Conservation (phyloP, 495 filamentous ascomycete genomes). For the Penicillium robsamsonii region DNA sequence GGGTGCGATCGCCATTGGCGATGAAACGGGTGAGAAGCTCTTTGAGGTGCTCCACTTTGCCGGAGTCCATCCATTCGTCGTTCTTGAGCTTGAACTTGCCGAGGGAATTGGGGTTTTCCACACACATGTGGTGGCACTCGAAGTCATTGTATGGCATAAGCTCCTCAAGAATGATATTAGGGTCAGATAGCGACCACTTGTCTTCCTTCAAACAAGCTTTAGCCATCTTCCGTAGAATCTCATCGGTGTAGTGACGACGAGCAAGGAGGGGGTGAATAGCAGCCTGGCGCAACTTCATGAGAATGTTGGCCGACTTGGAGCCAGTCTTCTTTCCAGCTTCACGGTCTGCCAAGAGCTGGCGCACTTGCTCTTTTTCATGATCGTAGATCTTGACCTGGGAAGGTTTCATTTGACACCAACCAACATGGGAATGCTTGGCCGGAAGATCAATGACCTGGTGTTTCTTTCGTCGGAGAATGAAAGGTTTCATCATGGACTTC, state of each 20-base stretch:
- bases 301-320: constrained; percentile 65
- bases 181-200: constrained; percentile 56
- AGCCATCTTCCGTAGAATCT: constrained; percentile 72
- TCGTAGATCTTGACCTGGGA: constrained; percentile 71
- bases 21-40: constrained; percentile 70
- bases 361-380: constrained; percentile 53
- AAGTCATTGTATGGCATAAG: constrained; percentile 75
- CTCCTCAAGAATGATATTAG: constrained; percentile 67
- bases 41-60: constrained; percentile 77
- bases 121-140: constrained; percentile 76
- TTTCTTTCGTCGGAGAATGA: constrained; percentile 91
- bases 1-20: constrained; percentile 76
- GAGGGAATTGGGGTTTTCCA: constrained; percentile 65
- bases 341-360: constrained; percentile 54
- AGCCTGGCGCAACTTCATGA: constrained; percentile 90
- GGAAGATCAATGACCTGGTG: constrained; percentile 90
- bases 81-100: constrained; percentile 66
- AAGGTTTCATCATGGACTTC: constrained; percentile 89
- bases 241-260: constrained; percentile 72
- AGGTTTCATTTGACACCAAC: constrained; percentile 73
- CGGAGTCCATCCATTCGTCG: constrained; percentile 86
- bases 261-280: constrained; percentile 91
- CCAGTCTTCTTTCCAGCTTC: constrained; percentile 55
- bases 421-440: constrained; percentile 71
- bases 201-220: constrained; percentile 68